These are phyloP conservation scores for Cordyceps javanica DNA, from an alignment of 2,329 filamentous ascomycete species.

Conservation along the genomic window DNA sequence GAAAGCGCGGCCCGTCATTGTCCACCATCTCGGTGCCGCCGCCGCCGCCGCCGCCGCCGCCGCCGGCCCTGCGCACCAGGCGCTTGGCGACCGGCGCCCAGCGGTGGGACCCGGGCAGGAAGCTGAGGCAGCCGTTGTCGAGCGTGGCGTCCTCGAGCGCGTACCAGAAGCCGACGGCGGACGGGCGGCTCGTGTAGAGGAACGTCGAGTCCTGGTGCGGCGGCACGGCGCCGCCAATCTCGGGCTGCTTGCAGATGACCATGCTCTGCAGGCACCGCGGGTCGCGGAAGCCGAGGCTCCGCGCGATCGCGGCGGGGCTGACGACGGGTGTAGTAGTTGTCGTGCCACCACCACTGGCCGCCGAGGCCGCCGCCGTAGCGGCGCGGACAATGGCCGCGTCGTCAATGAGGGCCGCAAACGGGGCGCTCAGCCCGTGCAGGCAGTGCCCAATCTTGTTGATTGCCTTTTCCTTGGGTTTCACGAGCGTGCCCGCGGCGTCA, in stretches of 20 bases:
- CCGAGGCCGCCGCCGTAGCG: slow-evolving; percentile 12
- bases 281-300: slow-evolving; percentile 65
- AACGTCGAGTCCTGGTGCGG: slow-evolving; percentile 92
- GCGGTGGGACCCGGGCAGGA: slow-evolving; percentile 75
- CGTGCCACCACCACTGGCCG: slow-evolving; percentile 9
- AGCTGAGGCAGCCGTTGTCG: slow-evolving; percentile 84
- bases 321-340: too few species aligned
- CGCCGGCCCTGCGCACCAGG: slow-evolving; percentile 60
- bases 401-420: slow-evolving; percentile 54
- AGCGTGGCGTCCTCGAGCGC: slow-evolving; percentile 85
- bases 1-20: slow-evolving; percentile 62
- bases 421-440: slow-evolving; percentile 61
- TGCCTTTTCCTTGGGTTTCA: slow-evolving; percentile 73
- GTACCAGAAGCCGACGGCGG: slow-evolving; percentile 95
- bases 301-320: slow-evolving; percentile 58
- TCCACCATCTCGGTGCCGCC: slow-evolving; percentile 63
- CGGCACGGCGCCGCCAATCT: slow-evolving; percentile 87
- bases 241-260: slow-evolving; percentile 97
- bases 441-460: slow-evolving; percentile 88
- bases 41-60: slow-evolving; percentile 36
- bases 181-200: slow-evolving; percentile 81
- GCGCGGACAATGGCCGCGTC: slow-evolving; percentile 41
- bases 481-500: slow-evolving; percentile 54
- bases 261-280: slow-evolving; percentile 84
- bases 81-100: slow-evolving; percentile 64